These are phyloP conservation scores for Setaria viridis DNA, from an alignment of 202 grass and related monocot species.

Conservation along the genomic window DNA sequence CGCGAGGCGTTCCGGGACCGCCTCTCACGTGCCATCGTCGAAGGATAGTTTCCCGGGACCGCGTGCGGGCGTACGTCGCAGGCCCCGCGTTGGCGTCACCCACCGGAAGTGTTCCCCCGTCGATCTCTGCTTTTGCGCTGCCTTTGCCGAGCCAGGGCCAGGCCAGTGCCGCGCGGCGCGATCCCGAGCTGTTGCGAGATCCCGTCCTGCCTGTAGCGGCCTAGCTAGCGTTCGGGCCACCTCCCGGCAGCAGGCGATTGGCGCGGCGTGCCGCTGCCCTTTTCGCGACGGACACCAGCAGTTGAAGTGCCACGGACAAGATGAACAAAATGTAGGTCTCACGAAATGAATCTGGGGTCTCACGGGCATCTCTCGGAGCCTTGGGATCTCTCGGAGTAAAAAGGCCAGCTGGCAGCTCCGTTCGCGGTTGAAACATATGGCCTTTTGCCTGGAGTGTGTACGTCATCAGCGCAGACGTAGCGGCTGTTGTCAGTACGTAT, in stretches of 20 bases:
- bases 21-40: conserved; percentile 36
- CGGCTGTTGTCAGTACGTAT: not conserved
- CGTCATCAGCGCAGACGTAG: not conserved
- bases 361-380: not conserved
- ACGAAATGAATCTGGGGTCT: not conserved
- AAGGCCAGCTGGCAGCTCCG: not conserved
- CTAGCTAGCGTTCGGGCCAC: not conserved
- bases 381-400: not conserved
- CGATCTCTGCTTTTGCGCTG: not conserved
- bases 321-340: not conserved
- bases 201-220: conserved; percentile 1
- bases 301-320: no score
- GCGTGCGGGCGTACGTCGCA: not conserved
- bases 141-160: not conserved
- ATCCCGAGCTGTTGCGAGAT: not conserved
- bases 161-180: no score
- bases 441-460: not conserved
- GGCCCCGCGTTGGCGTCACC: conserved; percentile 41
- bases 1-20: conserved; percentile 16
- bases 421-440: no score
- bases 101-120: not conserved
- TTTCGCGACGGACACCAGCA: no score
- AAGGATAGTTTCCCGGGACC: conserved; percentile 6
- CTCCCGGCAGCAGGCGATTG: not conserved
- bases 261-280: no score